Evolutionary conservation across 129 eudicot species (phyloP), one percentile per base, ranked within the genome.

Genomic region (Escallonia rubra): DNA sequence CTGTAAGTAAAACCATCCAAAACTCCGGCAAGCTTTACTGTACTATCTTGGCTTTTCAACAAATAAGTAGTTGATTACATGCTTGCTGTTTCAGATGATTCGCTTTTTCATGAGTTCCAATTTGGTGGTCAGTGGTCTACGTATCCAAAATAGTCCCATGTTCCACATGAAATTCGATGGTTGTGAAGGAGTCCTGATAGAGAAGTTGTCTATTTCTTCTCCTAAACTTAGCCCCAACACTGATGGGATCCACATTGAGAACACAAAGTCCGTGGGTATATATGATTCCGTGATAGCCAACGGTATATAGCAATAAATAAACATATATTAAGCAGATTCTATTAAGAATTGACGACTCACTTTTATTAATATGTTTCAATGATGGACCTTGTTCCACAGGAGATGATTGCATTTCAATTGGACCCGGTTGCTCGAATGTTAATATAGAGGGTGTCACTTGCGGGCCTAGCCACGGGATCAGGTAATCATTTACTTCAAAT

Each of bases 81-180:
- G 4, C 50, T 13, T 39, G 43, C 43, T 3, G 23, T 69, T 38
- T 63, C 92, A 93, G 99, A 62, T 93, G 55, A 86, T 93, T 65
- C 81, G 99, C 45, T 93, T 93, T 79, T 93, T 93, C 80, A 78
- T 86, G 88, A 93, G 99, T 83, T 65, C 89, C 41, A 93, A 93
- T 57, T 57, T 89, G 80, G 84, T 58, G 67, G 54, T 93, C 46
- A 72, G 67, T 38, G 92, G 96, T 15, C 47, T 93, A 44, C 55
- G 95, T 44, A 89, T 93, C 50, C 95, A 86, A 76, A 93, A 93
- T 41, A 89, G 99, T 59, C 99, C 99, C 3, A 73, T 75, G 79
- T 93, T 93, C 73, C 99, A 93, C 81, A 89, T 93, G 85, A 93
- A 93, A 66, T 93, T 93, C 57, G 99, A 93, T 61, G 96, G 96